Evolutionary conservation across 2,329 filamentous ascomycete genomes (phyloP).

Genomic region (Ceratocystis lukuohia): DNA sequence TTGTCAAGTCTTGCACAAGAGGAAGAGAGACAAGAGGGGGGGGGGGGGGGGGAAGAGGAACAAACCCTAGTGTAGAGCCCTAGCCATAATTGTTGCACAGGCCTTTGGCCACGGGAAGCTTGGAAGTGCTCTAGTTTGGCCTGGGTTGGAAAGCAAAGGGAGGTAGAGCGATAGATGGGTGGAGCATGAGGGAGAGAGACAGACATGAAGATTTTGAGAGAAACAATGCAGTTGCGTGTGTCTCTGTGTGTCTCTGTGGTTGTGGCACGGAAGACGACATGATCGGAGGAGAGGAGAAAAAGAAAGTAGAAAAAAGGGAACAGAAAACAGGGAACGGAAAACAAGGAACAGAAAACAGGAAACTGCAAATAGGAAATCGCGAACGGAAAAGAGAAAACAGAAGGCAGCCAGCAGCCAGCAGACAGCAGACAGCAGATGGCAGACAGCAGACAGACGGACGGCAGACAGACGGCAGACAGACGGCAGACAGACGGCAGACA

Average conservation of each 20-base stretch:
- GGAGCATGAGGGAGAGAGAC: background rate
- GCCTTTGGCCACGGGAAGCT: background rate
- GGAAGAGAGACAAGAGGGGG: background rate
- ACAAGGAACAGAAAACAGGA: background rate
- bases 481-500: too few species aligned
- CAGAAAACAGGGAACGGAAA: background rate
- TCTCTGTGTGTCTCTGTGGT: too few species aligned
- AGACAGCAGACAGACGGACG: too few species aligned
- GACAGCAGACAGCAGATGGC: too few species aligned
- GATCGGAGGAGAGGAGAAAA: background rate
- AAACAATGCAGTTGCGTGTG: background rate
- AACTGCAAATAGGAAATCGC: too few species aligned
- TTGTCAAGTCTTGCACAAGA: background rate
- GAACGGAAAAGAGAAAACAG: too few species aligned
- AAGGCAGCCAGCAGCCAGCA: too few species aligned
- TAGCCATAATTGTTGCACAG: background rate
- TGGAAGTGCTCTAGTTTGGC: too few species aligned
- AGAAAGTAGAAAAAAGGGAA: background rate
- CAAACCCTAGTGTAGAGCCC: background rate
- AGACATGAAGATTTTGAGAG: background rate
- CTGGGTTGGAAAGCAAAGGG: background rate
- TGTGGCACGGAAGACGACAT: constrained; percentile 1
- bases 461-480: too few species aligned
- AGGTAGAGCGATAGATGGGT: too few species aligned
- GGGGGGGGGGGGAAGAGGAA: background rate